Base-by-base conservation (phyloP, 176 grass and related monocot species). In the Avena eriantha region DNA sequence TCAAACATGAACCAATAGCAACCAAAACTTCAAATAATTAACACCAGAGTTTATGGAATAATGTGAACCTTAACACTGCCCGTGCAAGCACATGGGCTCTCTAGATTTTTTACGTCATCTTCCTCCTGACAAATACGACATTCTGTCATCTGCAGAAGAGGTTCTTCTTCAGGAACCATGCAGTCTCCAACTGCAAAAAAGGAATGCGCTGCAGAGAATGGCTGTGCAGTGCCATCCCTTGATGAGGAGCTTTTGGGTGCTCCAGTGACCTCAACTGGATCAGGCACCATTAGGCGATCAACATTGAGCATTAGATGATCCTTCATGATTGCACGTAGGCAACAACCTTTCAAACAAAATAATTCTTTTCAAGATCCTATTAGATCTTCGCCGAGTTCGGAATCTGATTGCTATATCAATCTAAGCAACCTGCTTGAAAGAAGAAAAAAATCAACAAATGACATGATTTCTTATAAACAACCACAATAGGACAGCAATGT, bases 41-140 rank as follows among this genome's bases (percentile, higher is more conserved):
- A 43, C 69, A 45, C 5, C 15, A 55, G 72, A 80, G 21, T 55
- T 59, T 34, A 80, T 77, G 21, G 54, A 83, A 41, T 67, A 69
- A 51, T 47, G 58, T 36, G 57, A 73, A 97, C 95, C 95, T 97
- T 97, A 76, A 97, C 75, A 82, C 95, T 97, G 80, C 95, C 95
- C 26, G 54, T 93, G 79, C 95, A 97, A 55, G 84, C 84, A 33
- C 95, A 97, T 81, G 95, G 95, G 10, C 77, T 93, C 68, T 95
- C 95, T 16, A 97, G 89, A 82, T 94, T 97, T 80, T 92, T 92
- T 7, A 91, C 90, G 50, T 58, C 85, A 77, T 95, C 95, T 78
- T 97, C 92, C 47, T 97, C 95, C 83, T 97, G 92, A 67, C 92
- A 97, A 88, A 97, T 97, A 76, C 95, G 95, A 80, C 95, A 97